A percentile compares a stretch with the other conserved stretches of the same genome.
Conservation (phyloP, 345 rosid genomes). For the Brassica nigra region DNA sequence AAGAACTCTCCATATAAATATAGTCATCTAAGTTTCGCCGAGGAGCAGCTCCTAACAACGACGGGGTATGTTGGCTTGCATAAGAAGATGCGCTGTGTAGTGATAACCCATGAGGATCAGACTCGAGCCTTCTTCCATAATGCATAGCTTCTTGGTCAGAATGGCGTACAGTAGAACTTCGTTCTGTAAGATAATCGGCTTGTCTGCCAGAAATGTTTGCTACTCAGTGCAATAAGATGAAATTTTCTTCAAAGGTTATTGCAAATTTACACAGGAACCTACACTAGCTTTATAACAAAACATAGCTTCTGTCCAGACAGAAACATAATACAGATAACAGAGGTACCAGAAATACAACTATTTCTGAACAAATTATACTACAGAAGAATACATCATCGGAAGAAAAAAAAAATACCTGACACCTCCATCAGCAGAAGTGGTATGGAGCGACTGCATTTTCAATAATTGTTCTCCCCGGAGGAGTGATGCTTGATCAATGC, state of each 20-base stretch:
- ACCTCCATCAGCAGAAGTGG: slow-evolving; percentile 70
- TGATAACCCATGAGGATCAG: slow-evolving; percentile 70
- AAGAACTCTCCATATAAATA: slow-evolving; percentile 60
- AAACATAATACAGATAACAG: slow-evolving; percentile 11
- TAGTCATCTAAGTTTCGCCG: slow-evolving; percentile 81
- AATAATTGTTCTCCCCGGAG: slow-evolving; percentile 82
- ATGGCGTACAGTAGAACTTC: slow-evolving; percentile 74
- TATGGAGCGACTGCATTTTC: slow-evolving; percentile 71
- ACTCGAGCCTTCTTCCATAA: slow-evolving; percentile 78
- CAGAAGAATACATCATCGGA: slow-evolving; percentile 5
- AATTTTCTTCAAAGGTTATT: slow-evolving; percentile 26
- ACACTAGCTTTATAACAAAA: slow-evolving; percentile 8
- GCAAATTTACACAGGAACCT: slow-evolving; percentile 20
- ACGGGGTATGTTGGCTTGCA: slow-evolving; percentile 68
- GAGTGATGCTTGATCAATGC: slow-evolving; percentile 74
- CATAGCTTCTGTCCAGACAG: slow-evolving; percentile 22
- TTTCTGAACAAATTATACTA: slow-evolving; percentile 3
- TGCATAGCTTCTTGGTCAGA: slow-evolving; percentile 68
- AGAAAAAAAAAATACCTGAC: slow-evolving; percentile 60
- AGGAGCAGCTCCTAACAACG: slow-evolving; percentile 91
- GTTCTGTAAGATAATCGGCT: slow-evolving; percentile 83
- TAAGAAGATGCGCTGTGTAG: slow-evolving; percentile 66
- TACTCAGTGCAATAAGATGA: slow-evolving; percentile 61
- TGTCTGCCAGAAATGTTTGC: slow-evolving; percentile 95
- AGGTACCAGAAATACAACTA: slow-evolving; percentile 15